Conservation (phyloP, 768 basidiomycete genomes). For the Candolleomyces efflorescens region DNA sequence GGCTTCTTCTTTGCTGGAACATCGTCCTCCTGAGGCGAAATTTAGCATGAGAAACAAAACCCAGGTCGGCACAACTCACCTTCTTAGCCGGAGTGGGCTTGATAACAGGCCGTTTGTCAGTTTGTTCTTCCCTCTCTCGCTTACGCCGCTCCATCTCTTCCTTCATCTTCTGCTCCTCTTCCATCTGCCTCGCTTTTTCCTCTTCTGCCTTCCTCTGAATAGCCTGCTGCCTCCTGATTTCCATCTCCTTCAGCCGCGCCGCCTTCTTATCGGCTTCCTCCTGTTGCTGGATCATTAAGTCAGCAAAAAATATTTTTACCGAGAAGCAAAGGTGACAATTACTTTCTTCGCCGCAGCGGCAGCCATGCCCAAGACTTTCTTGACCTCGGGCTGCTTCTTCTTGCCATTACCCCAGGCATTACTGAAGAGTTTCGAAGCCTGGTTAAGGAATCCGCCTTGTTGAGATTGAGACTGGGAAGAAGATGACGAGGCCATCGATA, state of each 20-base stretch:
- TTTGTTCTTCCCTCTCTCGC: slow-evolving; percentile 75
- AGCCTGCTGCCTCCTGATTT: slow-evolving; percentile 68
- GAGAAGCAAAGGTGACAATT: not conserved
- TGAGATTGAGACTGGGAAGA: slow-evolving; percentile 37
- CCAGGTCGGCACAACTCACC: slow-evolving; percentile 25
- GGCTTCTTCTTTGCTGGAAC: slow-evolving; percentile 37
- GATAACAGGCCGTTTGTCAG: slow-evolving; percentile 64
- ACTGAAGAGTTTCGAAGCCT: slow-evolving; percentile 65
- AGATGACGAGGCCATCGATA: slow-evolving; percentile 48
- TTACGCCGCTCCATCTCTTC: slow-evolving; percentile 77
- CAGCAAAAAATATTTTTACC: not conserved
- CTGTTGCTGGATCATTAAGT: slow-evolving; percentile 62
- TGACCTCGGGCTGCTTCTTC: slow-evolving; percentile 73
- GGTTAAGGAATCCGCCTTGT: slow-evolving; percentile 58
- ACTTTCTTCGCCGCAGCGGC: slow-evolving; percentile 85
- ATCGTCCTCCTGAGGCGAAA: slow-evolving; percentile 56
- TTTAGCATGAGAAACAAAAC: slow-evolving; percentile 4
- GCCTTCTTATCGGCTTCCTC: slow-evolving; percentile 81
- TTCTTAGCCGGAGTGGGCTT: slow-evolving; percentile 42
- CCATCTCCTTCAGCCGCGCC: slow-evolving; percentile 73
- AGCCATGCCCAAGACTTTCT: slow-evolving; percentile 74
- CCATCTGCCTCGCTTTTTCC: slow-evolving; percentile 56
- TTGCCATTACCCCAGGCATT: slow-evolving; percentile 66
- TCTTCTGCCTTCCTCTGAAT: slow-evolving; percentile 76
- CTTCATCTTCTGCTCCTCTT: slow-evolving; percentile 68